Conservation (phyloP, 495 filamentous ascomycete species). For the Penicillium coffeae region DNA sequence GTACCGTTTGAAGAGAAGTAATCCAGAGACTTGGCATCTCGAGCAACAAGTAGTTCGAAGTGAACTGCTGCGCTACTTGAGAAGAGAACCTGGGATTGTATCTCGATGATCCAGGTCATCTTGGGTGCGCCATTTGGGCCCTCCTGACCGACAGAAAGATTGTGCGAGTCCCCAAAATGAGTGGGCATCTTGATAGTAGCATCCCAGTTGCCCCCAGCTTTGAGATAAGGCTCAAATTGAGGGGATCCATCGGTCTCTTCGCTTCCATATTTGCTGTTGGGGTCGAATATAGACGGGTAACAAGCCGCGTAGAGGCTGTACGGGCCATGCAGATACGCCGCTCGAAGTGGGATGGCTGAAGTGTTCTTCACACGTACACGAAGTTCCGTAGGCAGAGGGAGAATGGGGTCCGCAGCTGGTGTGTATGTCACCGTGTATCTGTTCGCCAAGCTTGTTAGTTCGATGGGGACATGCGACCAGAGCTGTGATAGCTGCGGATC, state of each 20-base stretch:
- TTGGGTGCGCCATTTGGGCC: constrained; percentile 37
- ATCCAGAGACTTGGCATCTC: constrained; percentile 77
- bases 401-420: constrained; percentile 79
- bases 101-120: constrained; percentile 86
- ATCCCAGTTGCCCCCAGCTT: constrained; percentile 83
- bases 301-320: constrained; percentile 86
- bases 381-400: constrained; percentile 73
- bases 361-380: constrained; percentile 87
- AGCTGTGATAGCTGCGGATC: neutral
- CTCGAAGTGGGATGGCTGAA: constrained; percentile 83
- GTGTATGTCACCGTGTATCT: constrained; percentile 92
- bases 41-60: constrained; percentile 80
- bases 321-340: constrained; percentile 92
- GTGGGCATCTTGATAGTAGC: constrained; percentile 74
- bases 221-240: constrained; percentile 92
- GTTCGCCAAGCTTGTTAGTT: neutral
- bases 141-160: constrained; percentile 13
- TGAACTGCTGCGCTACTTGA: constrained; percentile 82
- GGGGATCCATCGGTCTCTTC: constrained; percentile 62
- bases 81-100: constrained; percentile 88
- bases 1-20: constrained; percentile 51
- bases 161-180: constrained; percentile 30
- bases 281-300: constrained; percentile 74
- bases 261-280: constrained; percentile 65
- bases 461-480: neutral